These are phyloP conservation scores for Exutisphaerella laricina DNA, from an alignment of 2,329 filamentous ascomycete genomes.

Conservation along the genomic window DNA sequence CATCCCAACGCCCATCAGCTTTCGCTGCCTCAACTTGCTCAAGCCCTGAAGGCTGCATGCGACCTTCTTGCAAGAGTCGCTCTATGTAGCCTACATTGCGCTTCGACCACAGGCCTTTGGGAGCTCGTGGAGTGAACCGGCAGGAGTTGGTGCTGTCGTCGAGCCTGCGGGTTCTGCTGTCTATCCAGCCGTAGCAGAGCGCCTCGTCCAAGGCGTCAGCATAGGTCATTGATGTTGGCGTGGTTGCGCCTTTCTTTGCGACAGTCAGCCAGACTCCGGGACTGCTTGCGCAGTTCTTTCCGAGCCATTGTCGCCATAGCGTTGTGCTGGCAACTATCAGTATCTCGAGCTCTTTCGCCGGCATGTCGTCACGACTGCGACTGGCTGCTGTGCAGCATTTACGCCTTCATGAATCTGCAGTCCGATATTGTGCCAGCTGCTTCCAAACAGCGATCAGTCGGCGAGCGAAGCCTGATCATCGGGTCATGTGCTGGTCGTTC, in stretches of 20 bases:
- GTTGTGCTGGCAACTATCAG: constrained; percentile 18
- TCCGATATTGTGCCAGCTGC: too few relatives aligned
- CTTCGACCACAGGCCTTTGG: constrained; percentile 54
- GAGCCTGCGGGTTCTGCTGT: constrained; percentile 47
- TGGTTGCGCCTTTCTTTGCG: constrained; percentile 19
- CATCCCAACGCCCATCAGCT: constrained; percentile 54
- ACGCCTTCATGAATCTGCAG: too few relatives aligned
- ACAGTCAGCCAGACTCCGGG: constrained; percentile 22
- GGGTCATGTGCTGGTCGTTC: too few relatives aligned
- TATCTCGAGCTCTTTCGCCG: constrained; percentile 9
- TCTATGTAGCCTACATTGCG: constrained; percentile 53
- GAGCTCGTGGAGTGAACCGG: constrained; percentile 54
- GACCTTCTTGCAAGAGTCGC: constrained; percentile 40
- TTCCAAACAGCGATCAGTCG: too few relatives aligned
- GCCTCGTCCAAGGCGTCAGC: constrained; percentile 51
- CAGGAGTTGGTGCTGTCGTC: constrained; percentile 49
- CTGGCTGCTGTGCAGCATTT: too few relatives aligned
- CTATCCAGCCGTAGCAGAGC: constrained; percentile 60
- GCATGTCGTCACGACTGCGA: too few relatives aligned
- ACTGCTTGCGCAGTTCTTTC: constrained; percentile 5
- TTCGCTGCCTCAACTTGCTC: constrained; percentile 52
- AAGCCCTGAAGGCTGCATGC: constrained; percentile 47
- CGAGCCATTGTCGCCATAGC: constrained; percentile 20
- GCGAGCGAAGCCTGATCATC: too few relatives aligned
- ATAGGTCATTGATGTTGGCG: constrained; percentile 39